Conservation (phyloP, 768 basidiomycete species). For the Filobasidium floriforme region DNA sequence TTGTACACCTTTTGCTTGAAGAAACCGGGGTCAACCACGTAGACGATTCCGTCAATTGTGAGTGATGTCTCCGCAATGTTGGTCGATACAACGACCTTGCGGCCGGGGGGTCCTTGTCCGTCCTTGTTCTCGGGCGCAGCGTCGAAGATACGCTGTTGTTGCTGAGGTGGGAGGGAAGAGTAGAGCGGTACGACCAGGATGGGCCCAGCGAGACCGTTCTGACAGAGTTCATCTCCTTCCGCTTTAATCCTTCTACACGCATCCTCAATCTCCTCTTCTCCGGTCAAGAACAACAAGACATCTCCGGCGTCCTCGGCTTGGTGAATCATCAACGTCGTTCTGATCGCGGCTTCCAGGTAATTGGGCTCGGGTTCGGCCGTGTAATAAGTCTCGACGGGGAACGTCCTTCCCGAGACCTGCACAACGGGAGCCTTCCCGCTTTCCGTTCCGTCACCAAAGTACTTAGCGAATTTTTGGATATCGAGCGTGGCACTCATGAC, state of each 20-base stretch:
- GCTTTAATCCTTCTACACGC: constrained; percentile 85
- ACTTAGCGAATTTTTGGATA: constrained; percentile 91
- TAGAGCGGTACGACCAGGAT: constrained; percentile 86
- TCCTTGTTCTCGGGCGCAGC: constrained; percentile 61
- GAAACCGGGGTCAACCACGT: constrained; percentile 95
- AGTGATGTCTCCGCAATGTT: constrained; percentile 97
- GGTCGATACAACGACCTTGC: constrained; percentile 90
- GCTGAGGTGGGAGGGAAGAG: constrained; percentile 84
- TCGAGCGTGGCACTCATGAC: constrained; percentile 98
- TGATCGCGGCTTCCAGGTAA: constrained; percentile 93
- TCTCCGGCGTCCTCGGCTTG: constrained; percentile 90
- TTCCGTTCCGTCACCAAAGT: constrained; percentile 56
- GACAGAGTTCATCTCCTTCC: constrained; percentile 76
- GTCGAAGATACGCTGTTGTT: constrained; percentile 96
- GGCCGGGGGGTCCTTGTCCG: constrained; percentile 67
- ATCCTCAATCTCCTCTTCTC: constrained; percentile 97
- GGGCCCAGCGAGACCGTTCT: constrained; percentile 62
- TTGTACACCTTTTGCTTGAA: constrained; percentile 99
- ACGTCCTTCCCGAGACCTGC: constrained; percentile 85
- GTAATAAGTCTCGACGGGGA: constrained; percentile 69
- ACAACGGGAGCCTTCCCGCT: constrained; percentile 64
- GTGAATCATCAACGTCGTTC: constrained; percentile 94
- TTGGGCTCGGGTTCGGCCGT: constrained; percentile 69
- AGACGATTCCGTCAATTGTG: constrained; percentile 99
- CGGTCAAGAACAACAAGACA: constrained; percentile 87